Evolutionary conservation across 2,329 filamentous ascomycete genomes (phyloP).

Genomic region (Cytospora schulzeri): DNA sequence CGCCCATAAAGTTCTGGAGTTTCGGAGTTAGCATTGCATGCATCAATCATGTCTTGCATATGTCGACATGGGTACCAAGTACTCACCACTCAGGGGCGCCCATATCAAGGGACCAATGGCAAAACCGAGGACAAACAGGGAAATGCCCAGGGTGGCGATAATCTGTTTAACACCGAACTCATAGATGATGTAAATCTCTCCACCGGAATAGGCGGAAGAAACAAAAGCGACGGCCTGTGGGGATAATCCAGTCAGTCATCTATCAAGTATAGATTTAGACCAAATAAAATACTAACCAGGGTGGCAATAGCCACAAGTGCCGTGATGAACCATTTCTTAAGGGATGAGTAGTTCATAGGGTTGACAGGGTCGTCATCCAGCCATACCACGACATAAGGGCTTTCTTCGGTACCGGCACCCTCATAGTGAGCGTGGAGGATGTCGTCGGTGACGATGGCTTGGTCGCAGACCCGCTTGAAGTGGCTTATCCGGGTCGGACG

Average conservation of each 20-base stretch:
- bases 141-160: conserved; percentile 59
- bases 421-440: conserved; percentile 35
- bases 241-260: not conserved
- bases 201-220: conserved; percentile 64
- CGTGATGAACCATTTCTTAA: conserved; percentile 24
- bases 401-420: conserved; percentile 53
- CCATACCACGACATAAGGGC: conserved; percentile 57
- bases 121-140: conserved; percentile 65
- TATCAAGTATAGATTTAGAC: not conserved
- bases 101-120: conserved; percentile 64
- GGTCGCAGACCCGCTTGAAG: conserved; percentile 6
- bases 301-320: conserved; percentile 21
- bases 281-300: not conserved
- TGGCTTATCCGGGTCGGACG: conserved; percentile 12
- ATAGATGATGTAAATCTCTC: conserved; percentile 49
- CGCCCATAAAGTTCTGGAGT: conserved; percentile 59
- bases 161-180: conserved; percentile 52
- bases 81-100: conserved; percentile 54
- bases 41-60: not conserved
- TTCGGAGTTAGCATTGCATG: conserved; percentile 35
- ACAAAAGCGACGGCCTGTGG: conserved; percentile 58
- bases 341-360: conserved; percentile 47
- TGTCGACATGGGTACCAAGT: too few species aligned
- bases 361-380: conserved; percentile 56
- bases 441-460: conserved; percentile 11